A percentile compares a stretch with the other conserved stretches of the same genome.
These are phyloP conservation scores for Cadophora luteo-olivacea DNA, from an alignment of 2,329 filamentous ascomycete species.

Conservation along the genomic window DNA sequence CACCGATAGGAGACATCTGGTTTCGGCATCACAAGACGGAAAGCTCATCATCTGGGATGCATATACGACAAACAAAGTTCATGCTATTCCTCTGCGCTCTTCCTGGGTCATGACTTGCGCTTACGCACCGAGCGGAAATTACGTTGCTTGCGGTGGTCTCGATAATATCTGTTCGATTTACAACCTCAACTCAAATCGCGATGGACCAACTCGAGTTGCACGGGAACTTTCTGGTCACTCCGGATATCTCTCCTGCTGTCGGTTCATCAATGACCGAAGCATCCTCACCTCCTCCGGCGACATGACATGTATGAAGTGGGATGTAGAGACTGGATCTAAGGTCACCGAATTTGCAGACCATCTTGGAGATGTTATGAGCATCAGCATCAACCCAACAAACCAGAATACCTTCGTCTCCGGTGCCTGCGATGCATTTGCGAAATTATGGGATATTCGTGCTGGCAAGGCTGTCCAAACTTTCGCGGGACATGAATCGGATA, in stretches of 20 bases:
- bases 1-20: slow-evolving; percentile 93
- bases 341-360: slow-evolving; percentile 98
- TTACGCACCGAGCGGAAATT: slow-evolving; percentile 97
- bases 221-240: slow-evolving; percentile 96
- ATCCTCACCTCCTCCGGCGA: slow-evolving; percentile 98
- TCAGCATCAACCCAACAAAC: slow-evolving; percentile 98
- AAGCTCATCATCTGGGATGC: slow-evolving; percentile 99
- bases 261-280: slow-evolving; percentile 97
- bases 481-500: slow-evolving; percentile 97
- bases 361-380: slow-evolving; percentile 98
- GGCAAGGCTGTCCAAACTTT: slow-evolving; percentile 99
- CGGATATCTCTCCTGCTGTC: slow-evolving; percentile 96
- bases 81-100: slow-evolving; percentile 94
- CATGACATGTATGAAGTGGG: slow-evolving; percentile 99
- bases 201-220: slow-evolving; percentile 96
- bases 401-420: slow-evolving; percentile 99
- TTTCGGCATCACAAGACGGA: slow-evolving; percentile 97
- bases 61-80: slow-evolving; percentile 99
- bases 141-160: slow-evolving; percentile 95
- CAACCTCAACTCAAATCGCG: slow-evolving; percentile 91
- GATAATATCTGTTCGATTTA: slow-evolving; percentile 99
- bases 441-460: slow-evolving; percentile 98
- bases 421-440: slow-evolving; percentile 97
- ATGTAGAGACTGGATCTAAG: slow-evolving; percentile 97
- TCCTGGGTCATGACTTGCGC: slow-evolving; percentile 99